phyloP scores from a whole-genome alignment of 345 rosid species.

The Pistacia atlantica region DNA sequence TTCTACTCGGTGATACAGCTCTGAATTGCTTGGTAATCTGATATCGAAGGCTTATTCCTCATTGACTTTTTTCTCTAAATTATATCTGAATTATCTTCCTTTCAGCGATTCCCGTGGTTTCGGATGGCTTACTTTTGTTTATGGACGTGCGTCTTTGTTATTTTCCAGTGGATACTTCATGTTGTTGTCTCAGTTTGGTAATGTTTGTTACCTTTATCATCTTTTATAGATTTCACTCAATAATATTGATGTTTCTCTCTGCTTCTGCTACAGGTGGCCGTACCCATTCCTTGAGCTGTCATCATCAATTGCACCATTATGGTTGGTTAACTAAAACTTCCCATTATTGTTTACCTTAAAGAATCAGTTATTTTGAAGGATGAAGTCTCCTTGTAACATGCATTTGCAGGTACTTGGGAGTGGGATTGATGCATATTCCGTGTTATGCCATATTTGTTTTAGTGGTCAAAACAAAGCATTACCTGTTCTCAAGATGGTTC shows the following conservation, averaged over 20 bases:
- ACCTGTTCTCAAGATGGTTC: slow-evolving; percentile 49
- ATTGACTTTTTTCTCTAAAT: neutral
- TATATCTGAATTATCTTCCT: slow-evolving; percentile 20
- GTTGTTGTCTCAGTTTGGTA: slow-evolving; percentile 49
- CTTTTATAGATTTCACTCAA: slow-evolving; percentile 9
- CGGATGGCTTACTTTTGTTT: slow-evolving; percentile 64
- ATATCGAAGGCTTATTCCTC: neutral
- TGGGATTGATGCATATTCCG: slow-evolving; percentile 61
- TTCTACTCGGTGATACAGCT: slow-evolving; percentile 59
- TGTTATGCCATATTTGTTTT: slow-evolving; percentile 53
- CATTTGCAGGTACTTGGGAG: slow-evolving; percentile 50
- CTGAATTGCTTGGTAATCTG: slow-evolving; percentile 61
- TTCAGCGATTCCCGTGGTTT: slow-evolving; percentile 69
- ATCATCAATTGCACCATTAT: slow-evolving; percentile 53
- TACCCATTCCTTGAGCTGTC: slow-evolving; percentile 71
- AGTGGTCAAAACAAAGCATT: slow-evolving; percentile 39
- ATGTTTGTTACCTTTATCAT: neutral
- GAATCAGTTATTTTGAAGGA: neutral
- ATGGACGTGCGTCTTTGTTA: slow-evolving; percentile 58
- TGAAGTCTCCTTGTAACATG: neutral
- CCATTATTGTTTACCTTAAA: neutral
- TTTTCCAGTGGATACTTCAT: slow-evolving; percentile 67
- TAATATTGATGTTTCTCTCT: neutral
- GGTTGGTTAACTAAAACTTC: slow-evolving; percentile 40
- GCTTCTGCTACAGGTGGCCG: slow-evolving; percentile 60